phyloP scores from a whole-genome alignment of 78 protist species.

The Fonticula alba region DNA sequence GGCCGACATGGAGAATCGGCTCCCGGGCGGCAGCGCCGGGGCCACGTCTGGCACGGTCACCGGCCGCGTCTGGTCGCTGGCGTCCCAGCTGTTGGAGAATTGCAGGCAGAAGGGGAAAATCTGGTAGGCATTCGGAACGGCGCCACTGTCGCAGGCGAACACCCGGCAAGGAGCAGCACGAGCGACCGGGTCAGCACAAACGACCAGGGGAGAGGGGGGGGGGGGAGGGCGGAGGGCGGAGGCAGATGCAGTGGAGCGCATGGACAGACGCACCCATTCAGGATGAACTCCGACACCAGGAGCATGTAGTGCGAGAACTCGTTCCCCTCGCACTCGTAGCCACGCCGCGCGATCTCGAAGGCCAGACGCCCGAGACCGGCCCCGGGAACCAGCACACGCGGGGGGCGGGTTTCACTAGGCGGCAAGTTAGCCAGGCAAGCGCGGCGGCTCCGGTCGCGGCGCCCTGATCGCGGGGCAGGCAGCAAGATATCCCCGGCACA shows the following conservation, averaged over 20 bases:
- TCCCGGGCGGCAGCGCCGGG: neutral
- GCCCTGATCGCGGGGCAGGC: neutral
- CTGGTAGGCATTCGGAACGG: neutral
- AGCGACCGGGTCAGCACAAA: too few species aligned
- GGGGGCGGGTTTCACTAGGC: too few species aligned
- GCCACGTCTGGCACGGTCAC: constrained; percentile 26
- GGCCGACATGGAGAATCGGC: constrained; percentile 53
- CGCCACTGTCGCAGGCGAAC: neutral
- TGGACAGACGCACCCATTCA: constrained; percentile 16
- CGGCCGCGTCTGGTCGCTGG: constrained; percentile 9
- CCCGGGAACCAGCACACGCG: constrained; percentile 53
- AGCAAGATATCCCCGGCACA: neutral
- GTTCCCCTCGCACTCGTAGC: constrained; percentile 32
- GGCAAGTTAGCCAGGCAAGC: too few species aligned
- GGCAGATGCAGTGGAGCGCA: neutral
- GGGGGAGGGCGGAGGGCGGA: too few species aligned
- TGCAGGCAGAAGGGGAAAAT: neutral
- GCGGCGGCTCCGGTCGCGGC: neutral
- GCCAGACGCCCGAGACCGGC: constrained; percentile 60
- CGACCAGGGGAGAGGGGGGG: neutral
- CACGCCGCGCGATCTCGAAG: constrained; percentile 34
- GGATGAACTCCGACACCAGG: constrained; percentile 22
- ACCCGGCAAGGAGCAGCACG: neutral
- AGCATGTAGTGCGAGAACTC: constrained; percentile 61
- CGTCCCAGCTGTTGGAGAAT: neutral